phyloP scores from a whole-genome alignment of 2,329 filamentous ascomycete genomes.

The Leptographium flavum region DNA sequence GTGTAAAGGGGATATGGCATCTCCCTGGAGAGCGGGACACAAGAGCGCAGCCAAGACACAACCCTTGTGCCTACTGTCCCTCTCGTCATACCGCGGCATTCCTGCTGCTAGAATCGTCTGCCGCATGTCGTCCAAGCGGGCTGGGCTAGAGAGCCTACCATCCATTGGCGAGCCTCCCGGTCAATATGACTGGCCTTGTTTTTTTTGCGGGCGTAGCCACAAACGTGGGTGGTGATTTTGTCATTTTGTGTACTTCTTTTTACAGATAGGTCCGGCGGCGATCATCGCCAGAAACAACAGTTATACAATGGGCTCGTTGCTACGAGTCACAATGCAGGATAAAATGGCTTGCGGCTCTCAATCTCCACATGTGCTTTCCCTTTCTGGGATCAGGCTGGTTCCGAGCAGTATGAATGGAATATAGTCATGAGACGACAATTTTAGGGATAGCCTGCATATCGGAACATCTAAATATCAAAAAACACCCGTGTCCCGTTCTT shows the following conservation, averaged over 20 bases:
- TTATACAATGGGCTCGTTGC: background rate
- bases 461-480: background rate
- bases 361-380: too few relatives aligned
- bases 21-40: background rate
- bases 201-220: too few relatives aligned
- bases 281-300: background rate
- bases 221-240: too few relatives aligned
- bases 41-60: too few relatives aligned
- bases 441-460: background rate
- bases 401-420: background rate
- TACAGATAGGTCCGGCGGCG: background rate
- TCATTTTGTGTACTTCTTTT: background rate
- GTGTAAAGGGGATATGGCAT: constrained; percentile 30
- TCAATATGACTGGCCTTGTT: background rate
- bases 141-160: too few relatives aligned
- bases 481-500: background rate
- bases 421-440: background rate
- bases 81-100: too few relatives aligned
- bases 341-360: too few relatives aligned
- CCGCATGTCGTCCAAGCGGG: background rate
- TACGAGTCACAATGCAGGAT: background rate
- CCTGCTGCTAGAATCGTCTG: too few relatives aligned
- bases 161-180: too few relatives aligned
- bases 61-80: too few relatives aligned
- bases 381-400: too few relatives aligned